Percentiles rank a stretch among this genome's conserved stretches.
Conservation (phyloP, 208 protist species). For the Strigomonas oncopelti region DNA sequence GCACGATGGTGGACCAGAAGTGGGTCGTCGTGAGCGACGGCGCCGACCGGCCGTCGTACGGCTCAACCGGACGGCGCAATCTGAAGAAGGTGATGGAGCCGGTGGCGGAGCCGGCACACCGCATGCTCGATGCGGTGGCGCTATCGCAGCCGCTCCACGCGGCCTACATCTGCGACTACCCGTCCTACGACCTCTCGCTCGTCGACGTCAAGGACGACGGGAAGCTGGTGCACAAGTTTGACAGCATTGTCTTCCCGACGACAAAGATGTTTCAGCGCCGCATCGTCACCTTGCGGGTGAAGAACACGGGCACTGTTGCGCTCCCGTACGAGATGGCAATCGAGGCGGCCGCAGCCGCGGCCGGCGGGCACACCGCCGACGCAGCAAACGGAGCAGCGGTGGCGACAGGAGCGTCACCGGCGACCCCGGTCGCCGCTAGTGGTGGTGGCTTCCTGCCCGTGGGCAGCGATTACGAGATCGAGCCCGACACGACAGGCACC, state of each 20-base stretch:
- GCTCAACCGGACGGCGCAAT: slow-evolving; percentile 39
- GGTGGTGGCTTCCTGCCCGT: slow-evolving; percentile 1
- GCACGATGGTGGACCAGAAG: slow-evolving; percentile 48
- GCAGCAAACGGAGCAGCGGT: background rate
- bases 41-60: slow-evolving; percentile 8
- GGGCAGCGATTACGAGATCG: slow-evolving; percentile 56
- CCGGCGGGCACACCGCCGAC: background rate
- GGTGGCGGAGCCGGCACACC: slow-evolving; percentile 65
- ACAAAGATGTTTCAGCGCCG: slow-evolving; percentile 95
- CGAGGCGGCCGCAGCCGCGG: background rate
- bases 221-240: slow-evolving; percentile 15
- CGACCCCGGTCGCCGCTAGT: no score
- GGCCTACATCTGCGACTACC: slow-evolving; percentile 62
- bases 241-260: slow-evolving; percentile 68
- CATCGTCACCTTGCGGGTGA: slow-evolving; percentile 65
- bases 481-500: slow-evolving; percentile 43
- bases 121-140: slow-evolving; percentile 27
- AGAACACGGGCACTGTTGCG: slow-evolving; percentile 80
- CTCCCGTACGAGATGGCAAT: slow-evolving; percentile 67
- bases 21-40: slow-evolving; percentile 54
- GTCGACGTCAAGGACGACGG: slow-evolving; percentile 29
- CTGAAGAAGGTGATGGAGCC: slow-evolving; percentile 73
- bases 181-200: slow-evolving; percentile 50
- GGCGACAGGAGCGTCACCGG: background rate
- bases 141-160: slow-evolving; percentile 60